Evolutionary conservation across 257 asterid genomes (phyloP).

Genomic region (Oldenlandia corymbosa): DNA sequence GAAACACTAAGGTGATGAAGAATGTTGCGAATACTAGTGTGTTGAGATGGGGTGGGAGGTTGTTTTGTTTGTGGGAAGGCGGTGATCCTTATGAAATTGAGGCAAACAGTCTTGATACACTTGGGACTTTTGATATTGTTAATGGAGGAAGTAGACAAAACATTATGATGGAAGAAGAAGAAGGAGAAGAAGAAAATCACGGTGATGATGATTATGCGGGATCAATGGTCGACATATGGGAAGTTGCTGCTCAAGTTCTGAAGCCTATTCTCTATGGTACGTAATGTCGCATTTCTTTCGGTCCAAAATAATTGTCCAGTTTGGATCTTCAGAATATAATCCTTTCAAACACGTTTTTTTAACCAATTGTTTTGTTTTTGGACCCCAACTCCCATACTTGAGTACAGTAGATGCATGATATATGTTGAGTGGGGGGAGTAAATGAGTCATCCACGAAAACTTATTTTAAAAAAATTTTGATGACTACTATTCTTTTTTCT

Average conservation of each 20-base stretch:
- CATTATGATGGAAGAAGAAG: constrained; percentile 8
- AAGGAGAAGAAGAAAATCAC: not conserved
- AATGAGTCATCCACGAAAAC: too few species aligned
- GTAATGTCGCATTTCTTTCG: constrained; percentile 3
- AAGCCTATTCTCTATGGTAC: constrained; percentile 80
- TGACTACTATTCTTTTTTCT: too few species aligned
- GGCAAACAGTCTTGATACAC: constrained; percentile 37
- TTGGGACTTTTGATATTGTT: constrained; percentile 50
- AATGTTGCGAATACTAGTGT: constrained; percentile 99
- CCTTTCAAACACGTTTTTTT: too few species aligned
- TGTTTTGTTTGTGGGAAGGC: constrained; percentile 94
- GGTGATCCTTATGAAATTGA: constrained; percentile 93
- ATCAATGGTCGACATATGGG: constrained; percentile 32
- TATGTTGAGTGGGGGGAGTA: too few species aligned
- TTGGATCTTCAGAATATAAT: not conserved
- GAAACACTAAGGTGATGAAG: constrained; percentile 95
- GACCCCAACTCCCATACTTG: too few species aligned
- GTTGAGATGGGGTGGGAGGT: constrained; percentile 72
- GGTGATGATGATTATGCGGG: not conserved
- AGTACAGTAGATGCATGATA: too few species aligned
- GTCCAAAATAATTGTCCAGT: not conserved
- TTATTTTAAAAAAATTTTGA: too few species aligned
- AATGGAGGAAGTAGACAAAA: constrained; percentile 16
- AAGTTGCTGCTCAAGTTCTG: constrained; percentile 67
- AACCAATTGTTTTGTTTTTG: too few species aligned